These are phyloP conservation scores for Choanephora cucurbitarum DNA, from an alignment of 371 early-diverging fungal genomes.

Conservation along the genomic window DNA sequence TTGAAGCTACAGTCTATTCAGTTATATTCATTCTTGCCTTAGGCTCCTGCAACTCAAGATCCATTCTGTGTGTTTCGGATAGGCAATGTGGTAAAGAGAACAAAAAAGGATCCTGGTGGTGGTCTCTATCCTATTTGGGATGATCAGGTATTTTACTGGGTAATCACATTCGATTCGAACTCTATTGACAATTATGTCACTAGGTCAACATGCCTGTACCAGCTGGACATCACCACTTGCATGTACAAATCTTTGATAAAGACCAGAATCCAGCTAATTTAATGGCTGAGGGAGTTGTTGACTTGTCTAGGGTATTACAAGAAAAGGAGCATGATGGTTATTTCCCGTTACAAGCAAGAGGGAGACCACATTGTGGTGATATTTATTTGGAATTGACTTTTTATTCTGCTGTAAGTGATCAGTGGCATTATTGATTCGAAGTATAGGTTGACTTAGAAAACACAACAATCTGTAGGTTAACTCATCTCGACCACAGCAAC, in stretches of 20 bases:
- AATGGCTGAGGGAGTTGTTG: slow-evolving; percentile 31
- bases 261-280: slow-evolving; percentile 26
- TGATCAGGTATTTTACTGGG: slow-evolving; percentile 28
- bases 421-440: too few relatives aligned
- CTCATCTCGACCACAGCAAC: slow-evolving; percentile 19
- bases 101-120: slow-evolving; percentile 25
- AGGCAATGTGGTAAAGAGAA: slow-evolving; percentile 18
- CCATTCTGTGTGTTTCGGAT: slow-evolving; percentile 31
- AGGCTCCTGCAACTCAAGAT: slow-evolving; percentile 22
- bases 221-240: slow-evolving; percentile 22
- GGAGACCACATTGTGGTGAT: slow-evolving; percentile 26
- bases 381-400: slow-evolving; percentile 43
- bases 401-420: slow-evolving; percentile 31
- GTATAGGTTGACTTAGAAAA: too few relatives aligned
- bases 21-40: background rate
- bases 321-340: slow-evolving; percentile 39
- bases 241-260: slow-evolving; percentile 32
- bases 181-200: too few relatives aligned
- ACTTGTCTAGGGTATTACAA: slow-evolving; percentile 29
- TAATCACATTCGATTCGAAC: too few relatives aligned
- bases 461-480: background rate
- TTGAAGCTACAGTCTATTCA: background rate
- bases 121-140: slow-evolving; percentile 33
- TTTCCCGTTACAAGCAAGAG: slow-evolving; percentile 21
- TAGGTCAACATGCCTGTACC: slow-evolving; percentile 28